A percentile compares a stretch with the other conserved stretches of the same genome.
These are phyloP conservation scores for Sicyos edulis DNA, from an alignment of 306 rosid species.

Conservation along the genomic window DNA sequence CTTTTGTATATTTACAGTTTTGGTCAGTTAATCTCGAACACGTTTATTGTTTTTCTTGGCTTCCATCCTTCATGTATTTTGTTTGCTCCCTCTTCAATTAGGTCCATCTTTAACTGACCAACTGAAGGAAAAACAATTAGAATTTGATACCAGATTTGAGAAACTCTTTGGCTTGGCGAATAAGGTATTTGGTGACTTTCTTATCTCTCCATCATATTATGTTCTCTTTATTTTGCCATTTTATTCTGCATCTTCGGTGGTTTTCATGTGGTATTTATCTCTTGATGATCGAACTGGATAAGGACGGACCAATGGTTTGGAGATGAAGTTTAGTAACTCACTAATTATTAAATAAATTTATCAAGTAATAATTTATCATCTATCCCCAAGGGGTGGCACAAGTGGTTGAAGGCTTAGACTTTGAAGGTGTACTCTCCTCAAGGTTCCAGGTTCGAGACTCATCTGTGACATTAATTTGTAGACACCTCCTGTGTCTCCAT, in stretches of 20 bases:
- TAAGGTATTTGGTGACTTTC: constrained; percentile 44
- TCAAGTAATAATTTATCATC: neutral
- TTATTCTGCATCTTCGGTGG: neutral
- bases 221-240: neutral
- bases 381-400: too few relatives aligned
- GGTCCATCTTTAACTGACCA: constrained; percentile 65
- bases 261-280: neutral
- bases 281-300: neutral
- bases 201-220: neutral
- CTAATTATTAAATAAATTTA: neutral
- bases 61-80: neutral
- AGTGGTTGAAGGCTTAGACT: too few relatives aligned
- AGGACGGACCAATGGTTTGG: neutral
- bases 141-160: constrained; percentile 72
- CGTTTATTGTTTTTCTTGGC: neutral
- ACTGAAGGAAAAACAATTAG: constrained; percentile 65
- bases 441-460: too few relatives aligned
- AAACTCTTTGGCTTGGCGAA: constrained; percentile 49
- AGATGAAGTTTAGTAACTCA: neutral
- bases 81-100: constrained; percentile 18
- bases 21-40: neutral
- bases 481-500: too few relatives aligned
- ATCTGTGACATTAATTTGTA: too few relatives aligned
- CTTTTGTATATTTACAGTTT: neutral
- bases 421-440: too few relatives aligned